Evolutionary conservation across 2,329 filamentous ascomycete species (phyloP).

Genomic region (Pseudopyrenochaeta lycopersici): DNA sequence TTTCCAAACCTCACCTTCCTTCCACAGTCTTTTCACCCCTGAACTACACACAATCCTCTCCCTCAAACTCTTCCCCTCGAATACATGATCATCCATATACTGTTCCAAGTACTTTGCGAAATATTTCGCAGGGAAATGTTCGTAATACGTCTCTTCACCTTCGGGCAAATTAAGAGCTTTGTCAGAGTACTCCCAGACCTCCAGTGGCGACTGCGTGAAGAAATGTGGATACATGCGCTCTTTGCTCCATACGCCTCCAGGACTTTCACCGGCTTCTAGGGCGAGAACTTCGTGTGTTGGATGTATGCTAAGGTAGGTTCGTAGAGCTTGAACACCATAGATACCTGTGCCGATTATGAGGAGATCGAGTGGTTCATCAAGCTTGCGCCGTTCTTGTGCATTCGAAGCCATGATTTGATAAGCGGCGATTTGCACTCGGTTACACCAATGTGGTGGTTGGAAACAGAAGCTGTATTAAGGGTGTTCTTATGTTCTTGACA

Average conservation of each 20-base stretch:
- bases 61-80: constrained; percentile 18
- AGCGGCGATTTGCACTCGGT: no score
- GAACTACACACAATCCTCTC: constrained; percentile 23
- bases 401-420: not conserved
- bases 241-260: constrained; percentile 23
- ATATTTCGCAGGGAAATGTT: constrained; percentile 30
- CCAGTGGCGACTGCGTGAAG: constrained; percentile 33
- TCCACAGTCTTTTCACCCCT: constrained; percentile 23
- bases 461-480: no score
- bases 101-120: constrained; percentile 34
- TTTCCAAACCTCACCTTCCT: constrained; percentile 9
- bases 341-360: constrained; percentile 17
- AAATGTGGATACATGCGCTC: constrained; percentile 31
- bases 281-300: constrained; percentile 20
- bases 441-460: no score
- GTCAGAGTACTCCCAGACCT: constrained; percentile 36
- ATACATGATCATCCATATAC: constrained; percentile 33
- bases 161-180: constrained; percentile 12
- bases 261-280: constrained; percentile 17
- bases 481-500: no score
- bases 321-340: constrained; percentile 24
- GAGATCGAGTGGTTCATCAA: not conserved
- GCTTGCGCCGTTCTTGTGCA: not conserved
- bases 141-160: constrained; percentile 25
- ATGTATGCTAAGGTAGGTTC: constrained; percentile 30